Percentiles rank a stretch among this genome's conserved stretches.
Evolutionary conservation across 2,329 filamentous ascomycete genomes (phyloP).

Genomic region (Ophiostoma novo-ulmi): DNA sequence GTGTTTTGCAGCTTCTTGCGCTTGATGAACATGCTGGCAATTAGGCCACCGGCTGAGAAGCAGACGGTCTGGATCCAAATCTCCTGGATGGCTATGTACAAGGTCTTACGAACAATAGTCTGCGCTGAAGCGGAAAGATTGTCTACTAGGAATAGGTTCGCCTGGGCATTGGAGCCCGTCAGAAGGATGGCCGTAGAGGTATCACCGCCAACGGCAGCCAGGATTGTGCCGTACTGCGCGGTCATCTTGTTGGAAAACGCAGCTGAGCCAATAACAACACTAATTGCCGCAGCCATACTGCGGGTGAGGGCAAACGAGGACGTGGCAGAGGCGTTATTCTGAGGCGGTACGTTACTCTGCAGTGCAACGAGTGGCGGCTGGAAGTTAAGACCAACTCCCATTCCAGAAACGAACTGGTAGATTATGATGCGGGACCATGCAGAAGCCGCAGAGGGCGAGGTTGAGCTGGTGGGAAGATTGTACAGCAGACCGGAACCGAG

Average conservation of each 20-base stretch:
- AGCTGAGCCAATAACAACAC: slow-evolving; percentile 26
- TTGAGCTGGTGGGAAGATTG: slow-evolving; percentile 40
- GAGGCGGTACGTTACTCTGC: slow-evolving; percentile 52
- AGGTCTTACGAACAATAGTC: slow-evolving; percentile 43
- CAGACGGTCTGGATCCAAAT: slow-evolving; percentile 56
- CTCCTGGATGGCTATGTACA: slow-evolving; percentile 45
- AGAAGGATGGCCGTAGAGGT: slow-evolving; percentile 14
- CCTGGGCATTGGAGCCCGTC: slow-evolving; percentile 25
- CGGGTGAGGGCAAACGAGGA: slow-evolving; percentile 54
- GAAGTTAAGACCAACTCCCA: slow-evolving; percentile 55
- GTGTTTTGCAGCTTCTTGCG: slow-evolving; percentile 48
- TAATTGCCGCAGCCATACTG: slow-evolving; percentile 36
- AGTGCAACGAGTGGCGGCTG: slow-evolving; percentile 57
- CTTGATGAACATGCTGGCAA: slow-evolving; percentile 45
- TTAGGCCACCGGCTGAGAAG: slow-evolving; percentile 44
- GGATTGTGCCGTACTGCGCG: slow-evolving; percentile 19
- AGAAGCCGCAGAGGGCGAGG: slow-evolving; percentile 36
- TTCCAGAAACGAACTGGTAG: slow-evolving; percentile 52
- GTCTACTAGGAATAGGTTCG: slow-evolving; percentile 42
- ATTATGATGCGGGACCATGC: slow-evolving; percentile 40
- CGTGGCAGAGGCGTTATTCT: slow-evolving; percentile 56
- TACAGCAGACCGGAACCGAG: slow-evolving; percentile 53
- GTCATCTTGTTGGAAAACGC: slow-evolving; percentile 28
- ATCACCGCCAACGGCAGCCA: slow-evolving; percentile 21
- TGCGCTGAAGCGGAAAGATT: slow-evolving; percentile 42